Evolutionary conservation across 805 yeast genomes (phyloP).

Genomic region (Ogataea naganishii): DNA sequence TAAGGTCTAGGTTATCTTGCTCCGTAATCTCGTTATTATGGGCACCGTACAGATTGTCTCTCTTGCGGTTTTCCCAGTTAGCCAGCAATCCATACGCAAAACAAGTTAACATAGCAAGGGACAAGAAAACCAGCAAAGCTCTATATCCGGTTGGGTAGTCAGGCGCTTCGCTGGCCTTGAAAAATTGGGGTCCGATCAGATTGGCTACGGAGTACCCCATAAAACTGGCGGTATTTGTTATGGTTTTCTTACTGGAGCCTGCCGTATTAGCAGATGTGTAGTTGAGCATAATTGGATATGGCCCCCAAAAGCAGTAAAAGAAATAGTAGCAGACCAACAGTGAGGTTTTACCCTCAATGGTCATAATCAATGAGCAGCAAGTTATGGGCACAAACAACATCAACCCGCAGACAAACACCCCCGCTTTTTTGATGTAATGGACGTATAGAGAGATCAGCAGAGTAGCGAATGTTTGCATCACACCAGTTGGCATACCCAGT

Average conservation of each 20-base stretch:
- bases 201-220: constrained; percentile 1
- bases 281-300: constrained; percentile 17
- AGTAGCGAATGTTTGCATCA: constrained; percentile 9
- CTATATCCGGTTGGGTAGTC: constrained; percentile 3
- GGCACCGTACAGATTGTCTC: constrained; percentile 6
- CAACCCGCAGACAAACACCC: constrained; percentile 7
- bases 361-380: constrained; percentile 11
- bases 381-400: constrained; percentile 9
- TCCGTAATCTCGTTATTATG: constrained; percentile 2
- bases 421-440: constrained; percentile 7
- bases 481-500: constrained; percentile 15
- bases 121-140: too few relatives aligned
- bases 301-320: constrained; percentile 15
- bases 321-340: constrained; percentile 10
- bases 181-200: constrained; percentile 1
- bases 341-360: constrained; percentile 6
- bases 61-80: constrained; percentile 6
- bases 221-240: constrained; percentile 38
- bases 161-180: neutral
- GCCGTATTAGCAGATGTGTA: constrained; percentile 28
- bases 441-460: constrained; percentile 16
- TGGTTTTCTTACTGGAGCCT: constrained; percentile 44
- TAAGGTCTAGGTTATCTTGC: constrained; percentile 8
- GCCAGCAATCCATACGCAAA: too few relatives aligned
- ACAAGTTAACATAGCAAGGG: too few relatives aligned